A percentile compares a stretch with the other conserved stretches of the same genome.
These are phyloP conservation scores for Xylariales sp. DNA, from an alignment of 2,329 filamentous ascomycete species.

Conservation along the genomic window DNA sequence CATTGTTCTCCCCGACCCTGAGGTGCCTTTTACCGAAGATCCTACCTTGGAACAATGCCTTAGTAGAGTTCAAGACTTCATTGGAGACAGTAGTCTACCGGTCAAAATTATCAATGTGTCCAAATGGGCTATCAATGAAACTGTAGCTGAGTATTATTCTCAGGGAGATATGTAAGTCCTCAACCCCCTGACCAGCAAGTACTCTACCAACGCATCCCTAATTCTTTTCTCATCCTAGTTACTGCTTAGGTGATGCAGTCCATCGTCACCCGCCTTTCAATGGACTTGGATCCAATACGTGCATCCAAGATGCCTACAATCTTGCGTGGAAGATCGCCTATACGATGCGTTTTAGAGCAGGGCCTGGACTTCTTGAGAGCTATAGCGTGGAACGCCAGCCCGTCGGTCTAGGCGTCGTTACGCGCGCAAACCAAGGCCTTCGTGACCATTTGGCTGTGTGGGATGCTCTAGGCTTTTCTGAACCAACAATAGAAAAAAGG, in stretches of 20 bases:
- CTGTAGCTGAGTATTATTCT: constrained; percentile 52
- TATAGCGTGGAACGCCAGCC: constrained; percentile 39
- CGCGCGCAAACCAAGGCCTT: constrained; percentile 50
- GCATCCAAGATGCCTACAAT: constrained; percentile 53
- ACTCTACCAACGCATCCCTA: background rate
- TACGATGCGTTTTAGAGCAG: constrained; percentile 29
- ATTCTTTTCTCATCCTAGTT: constrained; percentile 11
- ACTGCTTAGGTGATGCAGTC: constrained; percentile 54
- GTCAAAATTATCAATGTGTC: constrained; percentile 48
- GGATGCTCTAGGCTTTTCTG: constrained; percentile 38
- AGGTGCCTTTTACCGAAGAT: constrained; percentile 17
- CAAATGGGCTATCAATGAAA: constrained; percentile 60
- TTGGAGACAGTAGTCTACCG: constrained; percentile 44
- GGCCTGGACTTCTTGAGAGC: background rate
- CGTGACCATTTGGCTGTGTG: constrained; percentile 45
- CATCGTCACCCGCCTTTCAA: constrained; percentile 55
- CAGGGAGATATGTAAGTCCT: constrained; percentile 38
- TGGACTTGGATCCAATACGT: constrained; percentile 55
- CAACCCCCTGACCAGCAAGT: background rate
- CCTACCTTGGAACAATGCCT: constrained; percentile 34
- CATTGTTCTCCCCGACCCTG: constrained; percentile 32
- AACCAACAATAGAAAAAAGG: constrained; percentile 31
- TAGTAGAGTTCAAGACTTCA: constrained; percentile 35
- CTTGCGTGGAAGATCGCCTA: constrained; percentile 52
- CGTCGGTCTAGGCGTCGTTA: constrained; percentile 42